phyloP scores from a whole-genome alignment of 1,284 basidiomycete genomes.

The Peniophora sp. region DNA sequence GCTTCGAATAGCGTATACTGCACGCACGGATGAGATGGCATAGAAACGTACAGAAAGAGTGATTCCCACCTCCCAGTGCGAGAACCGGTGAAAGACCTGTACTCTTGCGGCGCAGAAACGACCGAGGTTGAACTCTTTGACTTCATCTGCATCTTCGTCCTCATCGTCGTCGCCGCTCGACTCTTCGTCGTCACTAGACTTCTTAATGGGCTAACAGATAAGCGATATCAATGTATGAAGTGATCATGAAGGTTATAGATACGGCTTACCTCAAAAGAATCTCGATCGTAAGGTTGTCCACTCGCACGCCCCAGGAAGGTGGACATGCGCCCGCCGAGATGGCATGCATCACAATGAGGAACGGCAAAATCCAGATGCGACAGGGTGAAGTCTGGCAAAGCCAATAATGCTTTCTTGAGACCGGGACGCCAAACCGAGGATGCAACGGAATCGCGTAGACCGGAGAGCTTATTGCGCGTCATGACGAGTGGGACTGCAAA shows the following conservation, averaged over 20 bases:
- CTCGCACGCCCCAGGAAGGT: slow-evolving; percentile 49
- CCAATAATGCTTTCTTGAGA: slow-evolving; percentile 59
- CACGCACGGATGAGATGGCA: neutral
- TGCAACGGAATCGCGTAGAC: slow-evolving; percentile 64
- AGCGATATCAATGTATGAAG: no score
- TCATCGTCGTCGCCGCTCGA: slow-evolving; percentile 14
- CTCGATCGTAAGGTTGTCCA: slow-evolving; percentile 51
- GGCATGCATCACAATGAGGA: slow-evolving; percentile 72
- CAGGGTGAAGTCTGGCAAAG: slow-evolving; percentile 56
- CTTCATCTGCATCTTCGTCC: slow-evolving; percentile 24
- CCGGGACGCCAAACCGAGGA: slow-evolving; percentile 73
- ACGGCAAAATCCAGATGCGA: slow-evolving; percentile 45
- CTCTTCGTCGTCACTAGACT: slow-evolving; percentile 13
- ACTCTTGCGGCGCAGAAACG: slow-evolving; percentile 70
- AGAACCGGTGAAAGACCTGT: slow-evolving; percentile 64
- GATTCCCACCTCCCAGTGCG: slow-evolving; percentile 77
- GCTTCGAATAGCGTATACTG: slow-evolving; percentile 53
- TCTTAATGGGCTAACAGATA: slow-evolving; percentile 3
- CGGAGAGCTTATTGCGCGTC: slow-evolving; percentile 55
- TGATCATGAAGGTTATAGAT: neutral
- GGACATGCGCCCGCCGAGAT: slow-evolving; percentile 60
- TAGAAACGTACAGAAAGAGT: neutral
- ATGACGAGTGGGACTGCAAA: slow-evolving; percentile 61
- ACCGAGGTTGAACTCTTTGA: slow-evolving; percentile 48
- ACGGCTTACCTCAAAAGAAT: slow-evolving; percentile 44